Conservation (phyloP, 768 basidiomycete genomes). For the Podaxis sp. region DNA sequence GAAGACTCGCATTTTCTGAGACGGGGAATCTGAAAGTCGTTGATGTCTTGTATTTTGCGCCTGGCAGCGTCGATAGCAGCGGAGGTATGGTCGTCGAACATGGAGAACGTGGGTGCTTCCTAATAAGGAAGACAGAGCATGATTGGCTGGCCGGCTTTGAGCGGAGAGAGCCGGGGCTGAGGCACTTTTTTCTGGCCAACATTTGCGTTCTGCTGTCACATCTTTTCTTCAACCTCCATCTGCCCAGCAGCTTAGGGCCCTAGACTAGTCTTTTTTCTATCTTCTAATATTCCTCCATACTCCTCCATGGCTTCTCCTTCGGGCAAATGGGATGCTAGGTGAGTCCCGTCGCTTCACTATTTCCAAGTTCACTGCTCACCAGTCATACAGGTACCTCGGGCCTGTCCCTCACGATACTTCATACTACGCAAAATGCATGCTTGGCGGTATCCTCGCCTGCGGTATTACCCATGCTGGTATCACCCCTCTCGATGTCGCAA, state of each 20-base stretch:
- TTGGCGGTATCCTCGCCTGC: slow-evolving; percentile 86
- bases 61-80: slow-evolving; percentile 10
- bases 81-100: slow-evolving; percentile 12
- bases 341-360: slow-evolving; percentile 13
- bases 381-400: slow-evolving; percentile 53
- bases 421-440: slow-evolving; percentile 86
- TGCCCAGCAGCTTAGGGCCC: slow-evolving; percentile 19
- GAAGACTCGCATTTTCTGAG: slow-evolving; percentile 62
- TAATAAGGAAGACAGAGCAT: slow-evolving; percentile 23
- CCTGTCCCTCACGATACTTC: slow-evolving; percentile 72
- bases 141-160: slow-evolving; percentile 35
- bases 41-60: slow-evolving; percentile 11
- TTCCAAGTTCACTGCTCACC: slow-evolving; percentile 8
- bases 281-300: slow-evolving; percentile 30
- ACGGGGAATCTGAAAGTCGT: slow-evolving; percentile 61
- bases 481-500: slow-evolving; percentile 85
- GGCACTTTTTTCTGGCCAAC: slow-evolving; percentile 28
- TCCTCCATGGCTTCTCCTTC: slow-evolving; percentile 31
- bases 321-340: slow-evolving; percentile 80
- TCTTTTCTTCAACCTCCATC: slow-evolving; percentile 24
- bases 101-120: slow-evolving; percentile 5
- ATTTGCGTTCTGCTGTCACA: slow-evolving; percentile 10
- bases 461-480: slow-evolving; percentile 87
- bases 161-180: slow-evolving; percentile 37
- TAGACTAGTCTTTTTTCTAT: slow-evolving; percentile 8